Conservation (phyloP, 805 yeast genomes). For the Pichia deserticola region DNA sequence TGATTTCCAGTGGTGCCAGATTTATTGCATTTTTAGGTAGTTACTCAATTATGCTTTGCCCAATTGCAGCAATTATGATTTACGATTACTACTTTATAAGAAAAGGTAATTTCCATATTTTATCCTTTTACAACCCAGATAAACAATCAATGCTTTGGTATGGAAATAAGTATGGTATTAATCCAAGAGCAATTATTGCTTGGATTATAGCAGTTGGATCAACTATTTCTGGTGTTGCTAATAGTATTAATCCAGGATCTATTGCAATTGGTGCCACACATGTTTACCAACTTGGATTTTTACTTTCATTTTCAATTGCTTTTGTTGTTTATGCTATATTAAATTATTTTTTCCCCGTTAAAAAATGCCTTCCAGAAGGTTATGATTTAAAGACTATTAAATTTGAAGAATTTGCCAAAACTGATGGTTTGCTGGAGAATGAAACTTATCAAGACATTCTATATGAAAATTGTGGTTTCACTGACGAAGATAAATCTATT, state of each 20-base stretch:
- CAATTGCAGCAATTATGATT: constrained; percentile 31
- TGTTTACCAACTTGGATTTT: constrained; percentile 14
- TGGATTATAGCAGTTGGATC: constrained; percentile 9
- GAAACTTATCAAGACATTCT: constrained; percentile 8
- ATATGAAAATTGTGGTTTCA: not conserved
- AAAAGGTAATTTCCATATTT: constrained; percentile 27
- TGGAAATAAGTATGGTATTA: constrained; percentile 26
- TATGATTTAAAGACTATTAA: not conserved
- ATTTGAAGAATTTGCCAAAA: constrained; percentile 10
- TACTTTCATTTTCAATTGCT: constrained; percentile 10
- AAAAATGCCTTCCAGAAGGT: constrained; percentile 1
- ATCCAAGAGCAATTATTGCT: constrained; percentile 23
- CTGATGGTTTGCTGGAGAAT: constrained; percentile 7
- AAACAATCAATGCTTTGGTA: constrained; percentile 16
- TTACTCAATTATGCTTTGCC: constrained; percentile 31
- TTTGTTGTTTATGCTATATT: constrained; percentile 3
- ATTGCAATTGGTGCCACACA: constrained; percentile 9
- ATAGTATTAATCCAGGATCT: constrained; percentile 10
- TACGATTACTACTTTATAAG: constrained; percentile 35
- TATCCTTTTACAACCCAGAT: constrained; percentile 11
- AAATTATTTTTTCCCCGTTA: constrained; percentile 5
- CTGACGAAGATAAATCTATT: not conserved
- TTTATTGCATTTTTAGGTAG: constrained; percentile 23
- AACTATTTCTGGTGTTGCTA: constrained; percentile 22
- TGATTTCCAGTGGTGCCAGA: constrained; percentile 28